A percentile compares a stretch with the other conserved stretches of the same genome.
Conservation (phyloP, 83 land plant genomes). For the Picea engelmannii region DNA sequence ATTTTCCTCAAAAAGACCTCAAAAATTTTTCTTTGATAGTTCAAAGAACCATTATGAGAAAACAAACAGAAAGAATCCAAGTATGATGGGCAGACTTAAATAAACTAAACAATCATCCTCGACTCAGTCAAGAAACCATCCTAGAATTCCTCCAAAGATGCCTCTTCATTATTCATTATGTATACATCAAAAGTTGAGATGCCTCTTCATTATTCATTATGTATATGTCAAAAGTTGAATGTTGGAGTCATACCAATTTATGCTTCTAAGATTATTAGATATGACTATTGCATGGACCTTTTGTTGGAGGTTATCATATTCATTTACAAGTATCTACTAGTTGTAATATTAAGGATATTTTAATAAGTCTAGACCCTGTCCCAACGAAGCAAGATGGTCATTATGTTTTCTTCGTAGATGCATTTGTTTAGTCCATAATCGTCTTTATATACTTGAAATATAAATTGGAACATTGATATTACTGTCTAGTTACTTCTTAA, state of each 20-base stretch:
- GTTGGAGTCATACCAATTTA: not conserved
- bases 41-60: no score
- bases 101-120: no score
- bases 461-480: not conserved
- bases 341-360: not conserved
- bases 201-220: not conserved
- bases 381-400: not conserved
- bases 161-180: not conserved
- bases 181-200: no score
- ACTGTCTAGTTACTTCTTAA: not conserved
- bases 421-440: not conserved
- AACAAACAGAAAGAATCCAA: no score
- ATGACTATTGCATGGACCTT: not conserved
- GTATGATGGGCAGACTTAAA: no score
- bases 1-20: no score
- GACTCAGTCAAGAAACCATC: not conserved
- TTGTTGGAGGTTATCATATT: conserved; percentile 8
- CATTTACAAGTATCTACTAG: conserved; percentile 7
- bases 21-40: no score
- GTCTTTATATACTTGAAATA: not conserved
- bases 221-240: not conserved
- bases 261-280: conserved; percentile 2
- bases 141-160: not conserved
- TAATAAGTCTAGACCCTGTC: not conserved
- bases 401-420: not conserved